A percentile compares a stretch with the other conserved stretches of the same genome.
Evolutionary conservation across 306 rosid genomes (phyloP).

Genomic region (Rubus parviflorus): DNA sequence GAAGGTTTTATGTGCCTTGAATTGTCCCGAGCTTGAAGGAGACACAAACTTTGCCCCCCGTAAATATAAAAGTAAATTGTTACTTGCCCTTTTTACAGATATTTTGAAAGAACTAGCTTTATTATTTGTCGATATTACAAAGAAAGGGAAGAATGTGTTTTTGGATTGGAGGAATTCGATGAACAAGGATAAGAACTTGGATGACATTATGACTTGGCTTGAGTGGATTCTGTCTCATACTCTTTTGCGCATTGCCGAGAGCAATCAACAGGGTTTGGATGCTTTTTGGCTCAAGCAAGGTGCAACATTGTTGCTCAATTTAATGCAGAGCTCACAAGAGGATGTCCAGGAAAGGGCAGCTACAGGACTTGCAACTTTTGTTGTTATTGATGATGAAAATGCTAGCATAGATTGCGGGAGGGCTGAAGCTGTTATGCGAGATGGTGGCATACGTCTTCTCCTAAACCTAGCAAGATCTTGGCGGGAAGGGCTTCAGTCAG

Average conservation of each 20-base stretch:
- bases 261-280: slow-evolving; percentile 87
- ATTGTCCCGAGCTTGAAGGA: slow-evolving; percentile 82
- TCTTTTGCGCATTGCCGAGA: slow-evolving; percentile 95
- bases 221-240: slow-evolving; percentile 99
- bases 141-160: slow-evolving; percentile 70
- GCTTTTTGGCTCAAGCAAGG: slow-evolving; percentile 96
- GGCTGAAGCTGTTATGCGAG: slow-evolving; percentile 98
- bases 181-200: slow-evolving; percentile 62
- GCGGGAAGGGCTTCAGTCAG: slow-evolving; percentile 99
- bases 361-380: slow-evolving; percentile 98
- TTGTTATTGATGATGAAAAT: slow-evolving; percentile 97
- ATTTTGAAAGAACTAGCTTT: slow-evolving; percentile 78
- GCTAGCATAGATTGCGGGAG: slow-evolving; percentile 88
- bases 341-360: slow-evolving; percentile 99
- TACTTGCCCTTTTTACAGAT: slow-evolving; percentile 76
- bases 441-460: slow-evolving; percentile 95
- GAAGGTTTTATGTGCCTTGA: slow-evolving; percentile 87
- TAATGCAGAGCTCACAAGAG: slow-evolving; percentile 95
- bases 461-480: slow-evolving; percentile 88
- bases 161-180: slow-evolving; percentile 76
- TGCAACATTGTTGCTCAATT: slow-evolving; percentile 84
- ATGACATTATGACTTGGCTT: slow-evolving; percentile 88
- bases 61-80: slow-evolving; percentile 74
- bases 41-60: slow-evolving; percentile 56
- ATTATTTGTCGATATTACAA: slow-evolving; percentile 65